Percentiles rank a stretch among this genome's conserved stretches.
These are phyloP conservation scores for Stenogyne calaminthoides DNA, from an alignment of 305 asterid genomes.

Conservation along the genomic window DNA sequence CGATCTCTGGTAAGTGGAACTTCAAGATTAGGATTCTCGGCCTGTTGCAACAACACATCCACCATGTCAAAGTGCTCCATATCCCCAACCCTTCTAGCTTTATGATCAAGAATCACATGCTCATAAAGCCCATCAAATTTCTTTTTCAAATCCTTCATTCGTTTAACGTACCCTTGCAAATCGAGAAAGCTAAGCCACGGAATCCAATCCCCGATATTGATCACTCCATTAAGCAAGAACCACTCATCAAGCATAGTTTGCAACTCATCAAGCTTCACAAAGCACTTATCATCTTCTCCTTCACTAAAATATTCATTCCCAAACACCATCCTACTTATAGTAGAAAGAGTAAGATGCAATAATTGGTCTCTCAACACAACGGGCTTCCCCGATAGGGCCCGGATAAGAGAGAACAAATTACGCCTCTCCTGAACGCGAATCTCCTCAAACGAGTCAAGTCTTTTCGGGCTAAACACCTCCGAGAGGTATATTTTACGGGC, in stretches of 20 bases:
- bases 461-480: constrained; percentile 28
- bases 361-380: constrained; percentile 8
- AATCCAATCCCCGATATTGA: constrained; percentile 47
- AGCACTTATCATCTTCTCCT: not conserved
- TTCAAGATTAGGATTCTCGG: constrained; percentile 33
- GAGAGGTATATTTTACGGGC: constrained; percentile 33
- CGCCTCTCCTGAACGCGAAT: constrained; percentile 40
- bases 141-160: constrained; percentile 33
- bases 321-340: constrained; percentile 24
- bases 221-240: constrained; percentile 36
- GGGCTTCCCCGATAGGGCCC: constrained; percentile 27
- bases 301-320: constrained; percentile 20
- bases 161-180: constrained; percentile 43
- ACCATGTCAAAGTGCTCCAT: constrained; percentile 32
- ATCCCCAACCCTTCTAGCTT: constrained; percentile 12
- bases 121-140: constrained; percentile 33
- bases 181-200: constrained; percentile 49
- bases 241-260: constrained; percentile 35
- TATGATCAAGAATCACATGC: constrained; percentile 45
- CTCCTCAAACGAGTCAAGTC: constrained; percentile 32
- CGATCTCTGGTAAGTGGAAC: constrained; percentile 31
- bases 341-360: constrained; percentile 18
- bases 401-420: constrained; percentile 21
- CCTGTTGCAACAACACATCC: constrained; percentile 33
- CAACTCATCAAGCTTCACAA: constrained; percentile 15